Evolutionary conservation across 163 green algal species (phyloP).

Genomic region (Chloromonas sp.): DNA sequence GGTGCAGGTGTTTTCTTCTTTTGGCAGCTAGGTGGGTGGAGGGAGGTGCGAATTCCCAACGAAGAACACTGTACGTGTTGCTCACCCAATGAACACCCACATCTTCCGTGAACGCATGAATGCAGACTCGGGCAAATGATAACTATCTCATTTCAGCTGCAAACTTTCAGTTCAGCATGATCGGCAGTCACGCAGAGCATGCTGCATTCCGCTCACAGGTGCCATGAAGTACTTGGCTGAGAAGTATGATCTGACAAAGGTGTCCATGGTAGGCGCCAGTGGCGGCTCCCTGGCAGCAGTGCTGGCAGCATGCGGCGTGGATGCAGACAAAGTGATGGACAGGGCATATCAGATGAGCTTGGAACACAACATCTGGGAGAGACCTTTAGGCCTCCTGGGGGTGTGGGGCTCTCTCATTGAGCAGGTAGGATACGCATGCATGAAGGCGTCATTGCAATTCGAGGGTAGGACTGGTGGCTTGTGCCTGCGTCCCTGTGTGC

Average conservation of each 20-base stretch:
- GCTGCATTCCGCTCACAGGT: conserved; percentile 22
- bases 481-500: too few species aligned
- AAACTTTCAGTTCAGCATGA: background rate
- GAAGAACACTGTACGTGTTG: background rate
- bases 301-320: conserved; percentile 42
- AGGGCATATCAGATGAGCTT: conserved; percentile 40
- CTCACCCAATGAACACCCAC: background rate
- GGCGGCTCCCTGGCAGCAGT: conserved; percentile 50
- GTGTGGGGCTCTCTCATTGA: conserved; percentile 43
- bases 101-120: background rate
- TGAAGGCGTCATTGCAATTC: too few species aligned
- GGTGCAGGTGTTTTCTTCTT: conserved; percentile 50
- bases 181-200: conserved; percentile 1
- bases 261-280: conserved; percentile 50
- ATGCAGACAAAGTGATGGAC: conserved; percentile 38
- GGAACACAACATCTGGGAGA: conserved; percentile 48
- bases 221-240: conserved; percentile 52
- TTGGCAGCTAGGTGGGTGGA: conserved; percentile 35
- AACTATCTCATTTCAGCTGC: background rate
- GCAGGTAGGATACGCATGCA: conserved; percentile 4
- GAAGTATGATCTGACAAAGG: conserved; percentile 44
- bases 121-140: too few species aligned
- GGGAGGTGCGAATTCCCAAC: too few species aligned
- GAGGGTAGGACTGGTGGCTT: too few species aligned
- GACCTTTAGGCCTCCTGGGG: conserved; percentile 39